Evolutionary conservation across 495 filamentous ascomycete genomes (phyloP), one percentile per base, ranked within the genome.

Genomic region (Talaromyces thailandensis): DNA sequence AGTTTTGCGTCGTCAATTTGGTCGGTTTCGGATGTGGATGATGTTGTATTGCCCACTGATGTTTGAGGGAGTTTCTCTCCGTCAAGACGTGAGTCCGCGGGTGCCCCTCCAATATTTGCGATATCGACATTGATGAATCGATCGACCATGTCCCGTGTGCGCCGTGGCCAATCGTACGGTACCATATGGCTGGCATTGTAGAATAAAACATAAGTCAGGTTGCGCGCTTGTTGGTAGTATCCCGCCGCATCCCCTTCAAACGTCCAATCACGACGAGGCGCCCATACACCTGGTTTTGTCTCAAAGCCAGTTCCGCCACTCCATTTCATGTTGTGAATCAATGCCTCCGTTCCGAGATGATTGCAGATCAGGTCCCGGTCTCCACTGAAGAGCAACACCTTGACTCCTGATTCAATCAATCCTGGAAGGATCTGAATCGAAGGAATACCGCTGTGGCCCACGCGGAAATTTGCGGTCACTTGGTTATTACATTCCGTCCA

Each of bases 101-200:
- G 94, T 45, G 73, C 71, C 43, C 93, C 93, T 62, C 94, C 94
- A 61, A 98, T 96, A 70, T 84, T 88, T 64, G 83, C 88, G 64
- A 98, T 96, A 70, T 98, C 91, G 24, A 98, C 92, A 32, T 85
- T 85, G 80, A 96, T 91, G 73, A 98, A 97, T 18, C 94, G 88
- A 72, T 98, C 94, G 9, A 97, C 85, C 95, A 98, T 98, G 71
- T 98, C 94, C 53, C 94, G 85, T 8, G 86, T 89, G 56, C 92
- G 86, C 25, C 92, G 85, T 12, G 95, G 86, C 65, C 87, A 89
- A 71, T 98, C 93, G 71, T 92, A 98, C 6, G 94, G 94, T 3
- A 97, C 94, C 94, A 98, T 98, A 71, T 98, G 94, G 58, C 87
- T 92, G 31, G 90, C 84, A 74, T 98, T 96, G 79, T 96, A 93